Evolutionary conservation across 208 protist species (phyloP).

Genomic region (Leishmania tarentolae): DNA sequence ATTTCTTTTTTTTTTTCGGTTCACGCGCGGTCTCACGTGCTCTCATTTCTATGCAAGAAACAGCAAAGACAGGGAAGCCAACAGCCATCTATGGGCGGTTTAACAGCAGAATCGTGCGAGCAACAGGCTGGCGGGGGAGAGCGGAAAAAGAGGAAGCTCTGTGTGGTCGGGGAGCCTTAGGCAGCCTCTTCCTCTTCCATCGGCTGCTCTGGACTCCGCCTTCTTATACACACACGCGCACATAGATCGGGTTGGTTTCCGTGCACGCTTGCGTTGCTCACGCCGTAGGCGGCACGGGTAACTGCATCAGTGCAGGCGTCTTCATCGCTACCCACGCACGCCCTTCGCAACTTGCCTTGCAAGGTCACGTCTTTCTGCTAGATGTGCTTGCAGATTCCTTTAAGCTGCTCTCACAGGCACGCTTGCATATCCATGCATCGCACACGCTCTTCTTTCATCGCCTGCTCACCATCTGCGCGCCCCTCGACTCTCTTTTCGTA

Average conservation of each 20-base stretch:
- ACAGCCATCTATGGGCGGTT: neutral
- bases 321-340: neutral
- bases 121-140: neutral
- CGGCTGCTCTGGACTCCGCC: neutral
- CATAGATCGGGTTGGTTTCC: neutral
- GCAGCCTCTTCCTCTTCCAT: neutral
- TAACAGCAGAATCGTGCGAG: neutral
- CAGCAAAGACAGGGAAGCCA: neutral
- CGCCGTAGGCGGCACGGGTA: neutral
- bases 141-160: neutral
- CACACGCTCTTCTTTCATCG: neutral
- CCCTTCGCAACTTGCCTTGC: neutral
- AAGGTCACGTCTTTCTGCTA: neutral
- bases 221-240: neutral
- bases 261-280: neutral
- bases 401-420: neutral
- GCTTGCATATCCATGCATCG: neutral
- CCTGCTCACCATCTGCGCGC: neutral
- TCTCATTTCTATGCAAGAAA: slow-evolving; percentile 11
- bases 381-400: neutral
- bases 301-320: neutral
- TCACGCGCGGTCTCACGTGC: neutral
- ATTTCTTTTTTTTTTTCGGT: slow-evolving; percentile 2
- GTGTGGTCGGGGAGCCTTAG: neutral
- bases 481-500: neutral